Percentiles rank a stretch among this genome's conserved stretches.
Conservation (phyloP, 768 basidiomycete species). For the Kwoniella europaea region DNA sequence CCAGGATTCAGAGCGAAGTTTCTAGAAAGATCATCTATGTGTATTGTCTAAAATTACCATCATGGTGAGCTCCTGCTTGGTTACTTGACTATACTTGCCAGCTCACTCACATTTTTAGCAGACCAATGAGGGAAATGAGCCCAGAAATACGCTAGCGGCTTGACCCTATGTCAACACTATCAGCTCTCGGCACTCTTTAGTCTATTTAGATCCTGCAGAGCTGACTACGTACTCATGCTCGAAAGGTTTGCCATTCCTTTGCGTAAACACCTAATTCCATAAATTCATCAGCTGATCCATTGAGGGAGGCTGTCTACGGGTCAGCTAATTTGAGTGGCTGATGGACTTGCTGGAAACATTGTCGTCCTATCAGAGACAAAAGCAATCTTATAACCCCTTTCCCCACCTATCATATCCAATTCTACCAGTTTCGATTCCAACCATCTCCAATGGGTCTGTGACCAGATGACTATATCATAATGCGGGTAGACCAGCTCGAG, state of each 20-base stretch:
- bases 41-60: slow-evolving; percentile 70
- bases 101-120: slow-evolving; percentile 38
- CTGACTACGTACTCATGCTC: slow-evolving; percentile 66
- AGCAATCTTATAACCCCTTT: slow-evolving; percentile 68
- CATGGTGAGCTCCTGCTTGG: too few species aligned
- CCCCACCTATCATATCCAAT: slow-evolving; percentile 77
- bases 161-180: slow-evolving; percentile 49
- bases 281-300: neutral
- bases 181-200: neutral
- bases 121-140: slow-evolving; percentile 79
- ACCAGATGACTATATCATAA: slow-evolving; percentile 92
- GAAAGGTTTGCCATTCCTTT: slow-evolving; percentile 73
- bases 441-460: slow-evolving; percentile 81
- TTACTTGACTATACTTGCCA: too few species aligned
- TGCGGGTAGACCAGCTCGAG: slow-evolving; percentile 76
- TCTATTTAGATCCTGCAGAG: neutral
- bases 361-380: slow-evolving; percentile 80
- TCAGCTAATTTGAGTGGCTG: neutral
- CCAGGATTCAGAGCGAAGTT: slow-evolving; percentile 87
- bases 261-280: slow-evolving; percentile 65
- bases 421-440: slow-evolving; percentile 85
- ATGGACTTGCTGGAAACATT: slow-evolving; percentile 72
- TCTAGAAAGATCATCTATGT: slow-evolving; percentile 84
- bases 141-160: slow-evolving; percentile 71
- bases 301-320: neutral